Evolutionary conservation across 2,329 filamentous ascomycete species (phyloP).

Genomic region (Elsinoe arachidis): DNA sequence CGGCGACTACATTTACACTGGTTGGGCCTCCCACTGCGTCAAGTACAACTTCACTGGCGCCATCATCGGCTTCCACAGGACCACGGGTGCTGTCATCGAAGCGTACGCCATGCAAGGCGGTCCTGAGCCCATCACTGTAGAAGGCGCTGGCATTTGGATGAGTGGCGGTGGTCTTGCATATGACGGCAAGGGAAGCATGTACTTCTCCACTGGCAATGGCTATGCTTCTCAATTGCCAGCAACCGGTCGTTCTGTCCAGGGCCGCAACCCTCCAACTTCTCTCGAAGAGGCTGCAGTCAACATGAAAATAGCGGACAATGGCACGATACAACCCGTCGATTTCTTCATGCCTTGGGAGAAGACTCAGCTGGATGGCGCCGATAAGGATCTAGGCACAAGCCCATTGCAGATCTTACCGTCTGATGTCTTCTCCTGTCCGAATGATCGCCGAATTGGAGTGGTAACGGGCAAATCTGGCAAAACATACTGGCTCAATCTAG

Average conservation of each 20-base stretch:
- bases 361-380: conserved; percentile 40
- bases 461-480: conserved; percentile 44
- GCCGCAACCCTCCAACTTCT: conserved; percentile 37
- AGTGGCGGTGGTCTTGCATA: conserved; percentile 40
- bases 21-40: conserved; percentile 44
- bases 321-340: conserved; percentile 37
- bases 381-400: conserved; percentile 42
- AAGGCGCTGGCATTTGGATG: conserved; percentile 43
- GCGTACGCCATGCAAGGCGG: conserved; percentile 38
- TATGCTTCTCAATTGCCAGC: conserved; percentile 37
- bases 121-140: conserved; percentile 30
- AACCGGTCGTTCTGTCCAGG: conserved; percentile 34
- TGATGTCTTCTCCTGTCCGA: conserved; percentile 36
- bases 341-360: conserved; percentile 47
- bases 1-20: conserved; percentile 42
- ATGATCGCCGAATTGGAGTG: conserved; percentile 40
- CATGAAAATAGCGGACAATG: conserved; percentile 38
- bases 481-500: conserved; percentile 42
- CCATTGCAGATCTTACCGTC: conserved; percentile 38
- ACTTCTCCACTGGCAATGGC: conserved; percentile 42
- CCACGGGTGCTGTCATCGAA: conserved; percentile 37
- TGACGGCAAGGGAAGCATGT: conserved; percentile 40
- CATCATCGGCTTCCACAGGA: conserved; percentile 42
- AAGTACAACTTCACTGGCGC: conserved; percentile 45
- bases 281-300: conserved; percentile 44